Base-by-base conservation (phyloP, 106 monocot species). In the Vanilla planifolia region DNA sequence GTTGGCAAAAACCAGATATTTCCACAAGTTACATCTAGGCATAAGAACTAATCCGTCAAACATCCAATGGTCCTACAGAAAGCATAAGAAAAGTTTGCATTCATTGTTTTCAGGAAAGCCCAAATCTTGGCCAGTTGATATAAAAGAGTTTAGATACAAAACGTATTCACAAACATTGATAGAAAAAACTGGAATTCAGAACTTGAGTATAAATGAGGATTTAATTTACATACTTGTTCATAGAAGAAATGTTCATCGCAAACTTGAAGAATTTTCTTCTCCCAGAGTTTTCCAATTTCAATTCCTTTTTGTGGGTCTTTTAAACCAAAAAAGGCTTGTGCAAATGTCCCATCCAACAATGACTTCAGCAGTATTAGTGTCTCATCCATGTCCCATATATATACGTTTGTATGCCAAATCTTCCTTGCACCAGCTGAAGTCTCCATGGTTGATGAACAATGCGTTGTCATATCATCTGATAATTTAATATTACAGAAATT, bases 361-460 rank as follows among this genome's bases (percentile, higher is more conserved):
- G 93, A 93, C 55, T 89, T 93, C 25, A 93, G 55, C 48, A 93
- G 60, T 69, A 93, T 80, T 46, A 93, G 79, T n/a, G 93, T 93
- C 63, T 93, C 93, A 70, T 89, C 88, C 88, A 93, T 85, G 77
- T 93, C 93, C 93, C 93, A 93, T 48, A 93, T 79, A 41, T 85
- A 93, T 1, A 93, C 88, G 85, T 67, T 84, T 44, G 43, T 73
- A 25, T 32, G 58, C 33, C 55, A 21, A 47, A 22, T 20, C 30
- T 55, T 47, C 17, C 28, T 59, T 43, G 22, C 20, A 50, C 39
- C 45, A 45, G 32, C 5, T 21, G 34, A 46, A 56, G 26, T 24
- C 55, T 67, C 39, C 32, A 8, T 43, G 22, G 24, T 67, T n/a
- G 45, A 36, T 28, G 55, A 43, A 16, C 55, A 52, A 56, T 34